Percentiles rank a stretch among this genome's conserved stretches.
phyloP scores from a whole-genome alignment of 495 filamentous ascomycete species.

The Neurospora tetrasperma region DNA sequence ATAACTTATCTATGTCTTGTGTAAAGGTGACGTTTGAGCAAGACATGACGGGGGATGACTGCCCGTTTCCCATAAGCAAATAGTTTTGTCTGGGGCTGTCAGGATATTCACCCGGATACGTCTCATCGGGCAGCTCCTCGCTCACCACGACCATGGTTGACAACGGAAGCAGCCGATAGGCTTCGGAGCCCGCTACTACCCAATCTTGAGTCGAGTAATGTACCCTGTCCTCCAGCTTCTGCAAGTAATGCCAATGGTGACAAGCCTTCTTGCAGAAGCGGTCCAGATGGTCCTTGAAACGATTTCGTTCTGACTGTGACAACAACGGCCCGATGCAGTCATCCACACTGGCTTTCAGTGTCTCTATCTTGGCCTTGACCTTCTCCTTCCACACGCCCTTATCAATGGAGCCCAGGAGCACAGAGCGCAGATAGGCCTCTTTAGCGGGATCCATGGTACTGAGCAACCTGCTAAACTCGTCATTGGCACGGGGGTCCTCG shows the following conservation, averaged over 20 bases:
- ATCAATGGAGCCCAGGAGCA: conserved; percentile 6
- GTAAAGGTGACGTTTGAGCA: not conserved
- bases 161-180: not conserved
- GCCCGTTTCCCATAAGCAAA: not conserved
- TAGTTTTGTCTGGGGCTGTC: not conserved
- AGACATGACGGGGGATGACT: not conserved
- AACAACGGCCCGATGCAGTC: not conserved
- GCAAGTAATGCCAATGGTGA: conserved; percentile 6
- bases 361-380: not conserved
- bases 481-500: not conserved
- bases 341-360: not conserved
- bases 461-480: conserved; percentile 1
- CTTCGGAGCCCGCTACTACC: not conserved
- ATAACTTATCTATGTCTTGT: not conserved
- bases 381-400: not conserved
- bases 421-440: conserved; percentile 10
- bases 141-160: not conserved
- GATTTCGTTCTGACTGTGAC: not conserved
- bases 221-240: conserved; percentile 3
- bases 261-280: not conserved
- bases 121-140: not conserved
- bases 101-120: not conserved
- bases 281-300: not conserved
- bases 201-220: not conserved
- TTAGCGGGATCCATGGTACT: conserved; percentile 1